Conservation (phyloP, 805 yeast genomes). For the Ogataea paradorogensis region DNA sequence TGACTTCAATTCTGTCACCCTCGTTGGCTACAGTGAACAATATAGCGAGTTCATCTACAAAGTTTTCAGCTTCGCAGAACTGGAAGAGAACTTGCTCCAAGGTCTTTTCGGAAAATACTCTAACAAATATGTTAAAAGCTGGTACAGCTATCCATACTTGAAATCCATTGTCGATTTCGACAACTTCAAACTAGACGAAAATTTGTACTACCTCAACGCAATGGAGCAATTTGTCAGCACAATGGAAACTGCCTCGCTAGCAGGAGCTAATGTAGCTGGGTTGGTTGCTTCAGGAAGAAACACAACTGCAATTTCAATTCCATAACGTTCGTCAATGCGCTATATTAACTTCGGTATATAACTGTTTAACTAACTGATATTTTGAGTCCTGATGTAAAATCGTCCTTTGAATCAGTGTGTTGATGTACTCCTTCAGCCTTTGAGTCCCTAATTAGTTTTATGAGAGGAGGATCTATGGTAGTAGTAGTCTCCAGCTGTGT, state of each 20-base stretch:
- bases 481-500: not conserved
- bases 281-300: conserved; percentile 33
- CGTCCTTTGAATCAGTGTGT: conserved; percentile 4
- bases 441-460: conserved; percentile 4
- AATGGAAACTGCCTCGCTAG: conserved; percentile 49
- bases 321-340: conserved; percentile 11
- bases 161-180: conserved; percentile 30
- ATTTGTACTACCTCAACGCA: conserved; percentile 42
- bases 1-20: conserved; percentile 36
- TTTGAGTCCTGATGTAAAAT: conserved; percentile 11
- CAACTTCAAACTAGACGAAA: conserved; percentile 10
- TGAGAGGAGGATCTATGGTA: conserved; percentile 2
- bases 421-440: not conserved
- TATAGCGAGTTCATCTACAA: conserved; percentile 39
- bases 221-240: conserved; percentile 49
- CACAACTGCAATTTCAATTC: conserved; percentile 23
- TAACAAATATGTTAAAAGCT: conserved; percentile 33
- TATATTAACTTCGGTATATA: conserved; percentile 5
- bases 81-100: conserved; percentile 20
- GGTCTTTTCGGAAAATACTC: conserved; percentile 26
- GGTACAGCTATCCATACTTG: conserved; percentile 46
- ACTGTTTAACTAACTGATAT: conserved; percentile 8
- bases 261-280: conserved; percentile 50
- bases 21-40: conserved; percentile 28
- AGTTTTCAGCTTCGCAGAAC: conserved; percentile 33